phyloP scores from a whole-genome alignment of 2,329 filamentous ascomycete species.

The Annulohypoxylon truncatum region DNA sequence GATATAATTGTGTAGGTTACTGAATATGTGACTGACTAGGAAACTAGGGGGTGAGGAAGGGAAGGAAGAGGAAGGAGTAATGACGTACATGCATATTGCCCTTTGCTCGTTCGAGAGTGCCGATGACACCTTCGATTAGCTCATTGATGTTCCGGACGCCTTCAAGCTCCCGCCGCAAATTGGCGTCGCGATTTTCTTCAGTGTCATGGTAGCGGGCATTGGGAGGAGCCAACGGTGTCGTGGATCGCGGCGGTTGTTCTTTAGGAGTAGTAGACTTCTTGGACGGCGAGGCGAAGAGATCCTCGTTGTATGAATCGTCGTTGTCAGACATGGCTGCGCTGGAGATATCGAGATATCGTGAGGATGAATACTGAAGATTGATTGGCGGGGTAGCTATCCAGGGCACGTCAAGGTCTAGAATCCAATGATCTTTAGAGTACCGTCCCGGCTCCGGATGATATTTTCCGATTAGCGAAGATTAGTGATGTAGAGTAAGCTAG shows the following conservation, averaged over 20 bases:
- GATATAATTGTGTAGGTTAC: no score
- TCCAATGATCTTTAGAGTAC: conserved; percentile 14
- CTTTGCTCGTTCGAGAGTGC: conserved; percentile 76
- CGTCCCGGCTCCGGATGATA: neutral
- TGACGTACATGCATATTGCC: conserved; percentile 78
- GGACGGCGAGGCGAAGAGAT: conserved; percentile 61
- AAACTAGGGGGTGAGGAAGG: neutral
- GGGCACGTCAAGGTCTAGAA: neutral
- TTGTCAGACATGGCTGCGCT: conserved; percentile 57
- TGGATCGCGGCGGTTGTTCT: conserved; percentile 58
- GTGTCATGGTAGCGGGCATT: conserved; percentile 55
- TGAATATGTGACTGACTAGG: no score
- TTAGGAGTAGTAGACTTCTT: conserved; percentile 48
- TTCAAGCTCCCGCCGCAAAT: conserved; percentile 81
- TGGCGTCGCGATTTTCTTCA: conserved; percentile 76
- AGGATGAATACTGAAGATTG: neutral
- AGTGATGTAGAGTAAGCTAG: conserved; percentile 8
- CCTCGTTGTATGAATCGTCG: conserved; percentile 60
- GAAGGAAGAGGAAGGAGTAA: conserved; percentile 1
- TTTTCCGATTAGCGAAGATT: conserved; percentile 16
- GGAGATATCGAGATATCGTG: neutral
- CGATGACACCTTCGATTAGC: conserved; percentile 82
- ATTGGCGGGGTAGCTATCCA: conserved; percentile 36
- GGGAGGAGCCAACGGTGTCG: conserved; percentile 60
- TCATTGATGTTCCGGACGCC: conserved; percentile 88